phyloP scores from a whole-genome alignment of 805 yeast species.

The Clavispora carvajalis region DNA sequence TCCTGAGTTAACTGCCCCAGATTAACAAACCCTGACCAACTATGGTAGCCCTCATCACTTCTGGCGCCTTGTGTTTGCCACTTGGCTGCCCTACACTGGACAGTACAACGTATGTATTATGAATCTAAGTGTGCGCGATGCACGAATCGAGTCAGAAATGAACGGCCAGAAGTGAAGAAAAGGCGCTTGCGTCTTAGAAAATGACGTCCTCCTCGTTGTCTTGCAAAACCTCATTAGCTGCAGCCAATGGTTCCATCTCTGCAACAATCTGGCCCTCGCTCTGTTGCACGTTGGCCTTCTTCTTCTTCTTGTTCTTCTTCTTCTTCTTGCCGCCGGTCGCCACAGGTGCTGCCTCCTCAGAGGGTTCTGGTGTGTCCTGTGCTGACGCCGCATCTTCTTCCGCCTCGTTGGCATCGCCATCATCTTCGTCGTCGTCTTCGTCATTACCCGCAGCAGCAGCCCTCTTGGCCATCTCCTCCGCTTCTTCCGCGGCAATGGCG shows the following conservation, averaged over 20 bases:
- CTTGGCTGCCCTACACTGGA: not conserved
- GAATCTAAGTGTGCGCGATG: not conserved
- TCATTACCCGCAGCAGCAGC: conserved; percentile 17
- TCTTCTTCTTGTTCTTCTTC: conserved; percentile 14
- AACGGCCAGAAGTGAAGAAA: conserved; percentile 1
- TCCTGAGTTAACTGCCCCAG: too few relatives aligned
- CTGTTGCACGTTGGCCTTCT: conserved; percentile 6
- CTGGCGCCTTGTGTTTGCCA: too few relatives aligned
- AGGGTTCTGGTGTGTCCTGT: conserved; percentile 12
- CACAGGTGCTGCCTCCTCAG: not conserved
- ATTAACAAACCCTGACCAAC: too few relatives aligned
- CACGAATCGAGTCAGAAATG: not conserved
- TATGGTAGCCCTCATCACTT: too few relatives aligned
- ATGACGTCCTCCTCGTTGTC: conserved; percentile 45
- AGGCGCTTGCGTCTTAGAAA: conserved; percentile 17
- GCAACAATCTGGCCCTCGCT: conserved; percentile 18
- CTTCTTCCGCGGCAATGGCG: conserved; percentile 63
- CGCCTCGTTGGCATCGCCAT: conserved; percentile 20
- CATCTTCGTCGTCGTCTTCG: conserved; percentile 15
- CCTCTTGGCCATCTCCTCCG: conserved; percentile 32
- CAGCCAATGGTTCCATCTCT: conserved; percentile 25
- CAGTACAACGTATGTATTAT: not conserved
- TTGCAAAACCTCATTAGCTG: conserved; percentile 26
- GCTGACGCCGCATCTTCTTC: conserved; percentile 8
- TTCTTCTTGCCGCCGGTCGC: conserved; percentile 7